A percentile compares a stretch with the other conserved stretches of the same genome.
phyloP scores from a whole-genome alignment of 177 flowering plant species.

The Tripterygium wilfordii region DNA sequence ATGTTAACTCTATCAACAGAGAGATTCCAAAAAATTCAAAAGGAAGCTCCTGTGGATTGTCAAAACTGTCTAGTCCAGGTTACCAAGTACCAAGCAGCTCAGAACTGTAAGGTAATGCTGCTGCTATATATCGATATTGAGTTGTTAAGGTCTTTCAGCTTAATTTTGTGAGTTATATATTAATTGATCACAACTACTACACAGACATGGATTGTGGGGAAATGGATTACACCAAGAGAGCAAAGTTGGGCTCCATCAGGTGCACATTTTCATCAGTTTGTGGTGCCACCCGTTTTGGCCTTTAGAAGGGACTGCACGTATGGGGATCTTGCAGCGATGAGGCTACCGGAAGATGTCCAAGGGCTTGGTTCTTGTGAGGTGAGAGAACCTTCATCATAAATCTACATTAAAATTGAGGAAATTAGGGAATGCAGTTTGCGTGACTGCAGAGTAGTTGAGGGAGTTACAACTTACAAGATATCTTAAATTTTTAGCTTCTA shows the following conservation, averaged over 20 bases:
- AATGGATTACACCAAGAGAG: conserved; percentile 73
- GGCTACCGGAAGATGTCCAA: conserved; percentile 67
- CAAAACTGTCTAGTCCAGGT: conserved; percentile 77
- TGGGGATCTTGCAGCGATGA: conserved; percentile 93
- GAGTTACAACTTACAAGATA: too few species aligned
- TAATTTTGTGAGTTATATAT: too few species aligned
- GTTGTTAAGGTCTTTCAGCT: too few species aligned
- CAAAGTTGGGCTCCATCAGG: conserved; percentile 90
- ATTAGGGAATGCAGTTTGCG: too few species aligned
- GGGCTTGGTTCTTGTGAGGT: conserved; percentile 92
- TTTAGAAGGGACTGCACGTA: conserved; percentile 84
- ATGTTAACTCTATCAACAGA: conserved; percentile 81
- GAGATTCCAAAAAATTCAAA: conserved; percentile 70
- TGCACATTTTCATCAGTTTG: conserved; percentile 92
- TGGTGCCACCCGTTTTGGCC: conserved; percentile 73
- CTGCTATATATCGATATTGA: too few species aligned
- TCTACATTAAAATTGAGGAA: too few species aligned
- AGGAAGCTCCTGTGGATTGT: conserved; percentile 64
- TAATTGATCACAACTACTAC: too few species aligned
- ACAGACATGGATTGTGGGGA: conserved; percentile 96
- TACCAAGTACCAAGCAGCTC: conserved; percentile 78
- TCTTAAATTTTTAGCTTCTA: too few species aligned
- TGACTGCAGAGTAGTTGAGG: too few species aligned
- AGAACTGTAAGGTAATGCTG: conserved; percentile 85
- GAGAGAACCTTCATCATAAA: too few species aligned